Percentiles rank a stretch among this genome's conserved stretches.
These are phyloP conservation scores for Penicillium brasilianum DNA, from an alignment of 2,329 filamentous ascomycete species.

Conservation along the genomic window DNA sequence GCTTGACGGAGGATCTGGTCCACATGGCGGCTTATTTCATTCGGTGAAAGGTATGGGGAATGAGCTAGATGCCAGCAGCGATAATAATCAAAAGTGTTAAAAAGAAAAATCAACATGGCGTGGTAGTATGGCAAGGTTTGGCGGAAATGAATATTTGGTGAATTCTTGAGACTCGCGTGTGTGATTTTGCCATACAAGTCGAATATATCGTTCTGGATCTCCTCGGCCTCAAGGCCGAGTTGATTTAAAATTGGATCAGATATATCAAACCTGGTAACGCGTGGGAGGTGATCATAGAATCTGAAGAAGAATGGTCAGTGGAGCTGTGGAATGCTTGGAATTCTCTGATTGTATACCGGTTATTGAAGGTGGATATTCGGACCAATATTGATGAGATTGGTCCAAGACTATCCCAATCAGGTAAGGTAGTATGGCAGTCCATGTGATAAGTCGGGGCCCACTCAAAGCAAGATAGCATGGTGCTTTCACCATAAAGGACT, in stretches of 20 bases:
- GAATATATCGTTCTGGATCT: background rate
- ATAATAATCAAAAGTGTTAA: conserved; percentile 4
- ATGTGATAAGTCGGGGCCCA: background rate
- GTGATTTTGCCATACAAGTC: background rate
- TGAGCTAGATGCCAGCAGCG: background rate
- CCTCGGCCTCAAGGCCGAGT: background rate
- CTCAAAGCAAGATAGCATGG: background rate
- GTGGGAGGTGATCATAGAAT: background rate
- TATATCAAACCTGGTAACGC: background rate
- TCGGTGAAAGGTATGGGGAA: background rate
- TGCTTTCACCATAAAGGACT: background rate
- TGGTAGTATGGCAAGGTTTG: background rate
- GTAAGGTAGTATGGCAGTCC: background rate
- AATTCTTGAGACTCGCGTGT: background rate
- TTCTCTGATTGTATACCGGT: background rate
- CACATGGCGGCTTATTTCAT: background rate
- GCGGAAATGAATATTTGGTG: background rate
- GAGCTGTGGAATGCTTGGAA: no score
- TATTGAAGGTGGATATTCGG: background rate
- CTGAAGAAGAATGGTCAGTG: background rate
- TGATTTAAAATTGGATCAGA: background rate
- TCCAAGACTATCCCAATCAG: background rate
- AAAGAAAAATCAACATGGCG: background rate
- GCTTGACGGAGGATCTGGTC: background rate
- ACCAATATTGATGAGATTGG: background rate